Base-by-base conservation (phyloP, 2,329 filamentous ascomycete species). In the Colletotrichum karsti region DNA sequence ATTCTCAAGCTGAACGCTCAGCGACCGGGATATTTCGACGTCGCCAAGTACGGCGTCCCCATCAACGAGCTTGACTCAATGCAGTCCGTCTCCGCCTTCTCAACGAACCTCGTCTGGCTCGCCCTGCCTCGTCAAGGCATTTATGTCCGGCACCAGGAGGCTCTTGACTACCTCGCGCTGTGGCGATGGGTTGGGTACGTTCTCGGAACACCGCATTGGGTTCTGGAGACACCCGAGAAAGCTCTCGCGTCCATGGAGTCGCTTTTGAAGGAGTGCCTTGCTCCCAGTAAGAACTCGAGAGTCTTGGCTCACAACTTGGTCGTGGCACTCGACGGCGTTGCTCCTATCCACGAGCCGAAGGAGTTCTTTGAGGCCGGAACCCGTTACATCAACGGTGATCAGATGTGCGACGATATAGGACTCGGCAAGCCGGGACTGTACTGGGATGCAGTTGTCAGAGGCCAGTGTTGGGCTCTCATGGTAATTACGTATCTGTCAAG, bases 11-110 rank as follows among this genome's bases (percentile, higher is more conserved):
- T 92, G 5, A 84, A 84, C 28, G 75, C 81, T 18, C 77, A 84
- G 50, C 80, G 83, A 13, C 88, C 89, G 0, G 83, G 83, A 8
- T 92, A 93, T 75, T 92, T 88, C 75, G 82, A 89, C 59, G 76
- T 88, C 4, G 80, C 86, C 46, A 80, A 85, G 67, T 86, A 83
- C 75, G 90, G 91, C 3, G 82, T 91, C 2, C 90, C 90, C 5
- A 58, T 58, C 26, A 58, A 58, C n/a, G 39, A 44, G 26, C 44
- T 77, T n/a, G 70, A 77, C 7, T 73, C 76, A 20, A 74, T 58
- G 55, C 55, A 58, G 15, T 46, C 42, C 24, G 42, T 46, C 12
- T 46, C 18, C 13, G 50, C 30, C 2, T 35, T 54, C 7, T 35
- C 50, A 5, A 67, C 64, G 7, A 67, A 67, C 15, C 42, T 63